Percentiles rank a stretch among this genome's conserved stretches.
These are phyloP conservation scores for Hylodesmum podocarpum DNA, from an alignment of 306 rosid species.

Conservation along the genomic window DNA sequence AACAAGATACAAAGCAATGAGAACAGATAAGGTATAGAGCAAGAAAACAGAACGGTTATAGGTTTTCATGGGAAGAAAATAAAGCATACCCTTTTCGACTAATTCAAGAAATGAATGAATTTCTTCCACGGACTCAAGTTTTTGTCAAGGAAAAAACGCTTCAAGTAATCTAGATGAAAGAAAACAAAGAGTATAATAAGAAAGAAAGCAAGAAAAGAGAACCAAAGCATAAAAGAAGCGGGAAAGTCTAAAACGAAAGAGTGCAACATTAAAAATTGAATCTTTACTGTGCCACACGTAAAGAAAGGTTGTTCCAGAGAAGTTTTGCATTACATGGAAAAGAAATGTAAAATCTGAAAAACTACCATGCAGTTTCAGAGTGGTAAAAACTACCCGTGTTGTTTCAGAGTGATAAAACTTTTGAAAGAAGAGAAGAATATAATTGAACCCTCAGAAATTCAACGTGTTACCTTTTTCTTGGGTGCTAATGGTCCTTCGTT, in stretches of 20 bases:
- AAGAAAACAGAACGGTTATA: conserved; percentile 7
- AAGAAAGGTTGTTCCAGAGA: conserved; percentile 1
- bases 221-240: not conserved
- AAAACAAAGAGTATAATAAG: not conserved
- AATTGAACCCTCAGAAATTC: conserved; percentile 20
- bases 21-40: not conserved
- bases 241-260: not conserved
- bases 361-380: not conserved
- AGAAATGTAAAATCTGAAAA: not conserved
- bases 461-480: conserved; percentile 16
- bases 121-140: conserved; percentile 38
- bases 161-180: conserved; percentile 35
- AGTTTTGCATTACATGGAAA: not conserved
- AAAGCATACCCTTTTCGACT: conserved; percentile 38
- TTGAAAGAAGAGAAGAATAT: not conserved
- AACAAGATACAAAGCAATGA: not conserved
- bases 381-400: not conserved
- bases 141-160: conserved; percentile 13
- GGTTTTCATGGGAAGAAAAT: conserved; percentile 14
- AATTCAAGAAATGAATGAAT: conserved; percentile 50
- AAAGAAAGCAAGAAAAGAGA: not conserved
- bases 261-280: not conserved
- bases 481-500: conserved; percentile 5
- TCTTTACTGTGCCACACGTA: conserved; percentile 4
- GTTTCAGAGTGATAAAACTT: not conserved